These are phyloP conservation scores for Bocquillonia castaneifolia DNA, from an alignment of 441 rosid genomes.

Conservation along the genomic window DNA sequence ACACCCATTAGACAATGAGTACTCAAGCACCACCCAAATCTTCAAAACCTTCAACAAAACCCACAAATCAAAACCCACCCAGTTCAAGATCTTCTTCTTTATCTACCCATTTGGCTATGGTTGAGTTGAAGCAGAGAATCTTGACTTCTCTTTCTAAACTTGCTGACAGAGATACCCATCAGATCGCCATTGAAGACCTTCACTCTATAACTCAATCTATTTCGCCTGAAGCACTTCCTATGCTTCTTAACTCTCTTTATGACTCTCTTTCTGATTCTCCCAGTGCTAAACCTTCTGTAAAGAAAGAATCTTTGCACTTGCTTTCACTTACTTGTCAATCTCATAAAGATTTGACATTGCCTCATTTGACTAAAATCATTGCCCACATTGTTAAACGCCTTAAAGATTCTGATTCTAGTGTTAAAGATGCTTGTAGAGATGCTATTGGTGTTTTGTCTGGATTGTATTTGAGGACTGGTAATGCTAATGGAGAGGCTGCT, in stretches of 20 bases:
- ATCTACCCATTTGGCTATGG: constrained; percentile 84
- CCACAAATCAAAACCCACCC: constrained; percentile 32
- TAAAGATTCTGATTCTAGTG: constrained; percentile 83
- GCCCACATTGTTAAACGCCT: constrained; percentile 63
- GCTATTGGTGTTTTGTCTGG: constrained; percentile 68
- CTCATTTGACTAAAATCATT: constrained; percentile 70
- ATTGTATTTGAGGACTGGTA: constrained; percentile 51
- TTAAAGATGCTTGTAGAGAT: constrained; percentile 82
- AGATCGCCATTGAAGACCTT: constrained; percentile 92
- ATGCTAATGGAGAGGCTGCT: constrained; percentile 6
- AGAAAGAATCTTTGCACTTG: constrained; percentile 72
- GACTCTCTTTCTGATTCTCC: constrained; percentile 51
- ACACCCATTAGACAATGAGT: constrained; percentile 42
- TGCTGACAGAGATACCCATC: constrained; percentile 89
- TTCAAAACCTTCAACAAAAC: constrained; percentile 38
- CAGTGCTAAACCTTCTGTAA: constrained; percentile 78
- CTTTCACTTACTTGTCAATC: constrained; percentile 55
- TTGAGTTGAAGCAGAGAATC: constrained; percentile 82
- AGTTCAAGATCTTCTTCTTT: constrained; percentile 50
- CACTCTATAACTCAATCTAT: constrained; percentile 57
- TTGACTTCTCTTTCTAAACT: constrained; percentile 78
- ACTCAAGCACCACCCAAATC: constrained; percentile 48
- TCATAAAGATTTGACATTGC: constrained; percentile 56
- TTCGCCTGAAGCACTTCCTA: constrained; percentile 68
- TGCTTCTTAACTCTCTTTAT: constrained; percentile 81